Conservation (phyloP, 352 stramenopile genomes). For the Globisporangium iwayamae region DNA sequence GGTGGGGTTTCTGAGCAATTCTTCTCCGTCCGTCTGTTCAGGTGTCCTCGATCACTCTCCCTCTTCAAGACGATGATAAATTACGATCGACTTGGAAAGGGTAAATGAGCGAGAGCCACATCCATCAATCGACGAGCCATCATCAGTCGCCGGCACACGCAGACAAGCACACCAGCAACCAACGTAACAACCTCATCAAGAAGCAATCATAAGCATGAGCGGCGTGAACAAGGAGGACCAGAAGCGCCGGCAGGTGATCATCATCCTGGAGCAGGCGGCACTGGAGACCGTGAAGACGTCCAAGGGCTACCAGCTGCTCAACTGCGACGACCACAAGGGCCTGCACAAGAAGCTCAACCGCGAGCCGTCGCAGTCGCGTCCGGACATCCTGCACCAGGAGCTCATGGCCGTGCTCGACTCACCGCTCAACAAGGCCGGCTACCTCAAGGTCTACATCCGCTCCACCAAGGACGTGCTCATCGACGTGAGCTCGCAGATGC, state of each 20-base stretch:
- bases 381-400: constrained; percentile 99
- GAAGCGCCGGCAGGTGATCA: constrained; percentile 91
- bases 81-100: too few relatives aligned
- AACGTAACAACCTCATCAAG: too few relatives aligned
- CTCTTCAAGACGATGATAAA: too few relatives aligned
- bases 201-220: constrained; percentile 22
- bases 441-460: constrained; percentile 97
- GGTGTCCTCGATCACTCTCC: too few relatives aligned
- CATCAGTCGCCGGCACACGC: neutral
- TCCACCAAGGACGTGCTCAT: constrained; percentile 97
- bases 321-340: constrained; percentile 98
- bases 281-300: constrained; percentile 99
- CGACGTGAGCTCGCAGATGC: constrained; percentile 97
- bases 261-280: constrained; percentile 97
- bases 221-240: constrained; percentile 56
- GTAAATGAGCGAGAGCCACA: too few relatives aligned
- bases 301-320: constrained; percentile 99
- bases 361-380: constrained; percentile 95
- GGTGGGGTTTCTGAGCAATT: too few relatives aligned
- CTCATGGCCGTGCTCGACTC: constrained; percentile 98
- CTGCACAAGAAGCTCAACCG: constrained; percentile 95
- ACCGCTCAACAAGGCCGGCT: constrained; percentile 98
- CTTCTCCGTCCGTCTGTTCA: too few relatives aligned
- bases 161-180: neutral
- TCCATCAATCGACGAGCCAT: neutral